A percentile compares a stretch with the other conserved stretches of the same genome.
phyloP scores from a whole-genome alignment of 306 rosid genomes.

The Cucumis cinereus region DNA sequence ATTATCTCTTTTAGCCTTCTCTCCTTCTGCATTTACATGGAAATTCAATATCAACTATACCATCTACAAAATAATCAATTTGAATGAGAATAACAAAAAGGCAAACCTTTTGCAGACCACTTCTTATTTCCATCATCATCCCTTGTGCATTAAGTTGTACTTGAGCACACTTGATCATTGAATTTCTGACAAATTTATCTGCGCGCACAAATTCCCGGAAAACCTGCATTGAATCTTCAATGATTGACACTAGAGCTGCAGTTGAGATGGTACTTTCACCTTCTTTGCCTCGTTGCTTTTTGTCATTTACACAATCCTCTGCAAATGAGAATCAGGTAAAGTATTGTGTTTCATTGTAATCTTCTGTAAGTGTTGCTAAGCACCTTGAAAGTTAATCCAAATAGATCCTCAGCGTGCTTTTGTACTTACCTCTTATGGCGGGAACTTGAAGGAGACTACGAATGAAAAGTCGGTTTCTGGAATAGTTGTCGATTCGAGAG shows the following conservation, averaged over 20 bases:
- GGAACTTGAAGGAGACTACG: conserved; percentile 79
- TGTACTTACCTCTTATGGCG: conserved; percentile 30
- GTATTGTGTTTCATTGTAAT: background rate
- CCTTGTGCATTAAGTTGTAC: conserved; percentile 21
- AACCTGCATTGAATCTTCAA: conserved; percentile 54
- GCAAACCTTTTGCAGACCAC: conserved; percentile 48
- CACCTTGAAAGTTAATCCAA: background rate
- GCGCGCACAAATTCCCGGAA: conserved; percentile 53
- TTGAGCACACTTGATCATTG: background rate
- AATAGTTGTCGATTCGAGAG: conserved; percentile 57
- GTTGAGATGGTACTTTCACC: conserved; percentile 25
- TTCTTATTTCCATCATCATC: conserved; percentile 26
- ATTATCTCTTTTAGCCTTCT: conserved; percentile 51
- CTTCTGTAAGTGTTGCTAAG: background rate
- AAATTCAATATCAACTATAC: background rate
- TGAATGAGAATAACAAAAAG: background rate
- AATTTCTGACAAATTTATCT: conserved; percentile 36
- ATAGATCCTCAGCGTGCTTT: background rate
- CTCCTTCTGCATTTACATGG: conserved; percentile 45
- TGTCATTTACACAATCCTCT: conserved; percentile 48
- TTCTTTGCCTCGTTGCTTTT: conserved; percentile 16
- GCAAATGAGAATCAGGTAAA: background rate
- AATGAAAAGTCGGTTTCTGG: conserved; percentile 41
- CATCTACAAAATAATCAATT: background rate
- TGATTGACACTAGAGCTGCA: conserved; percentile 31